phyloP scores from a whole-genome alignment of 2,329 filamentous ascomycete genomes.

The Colletotrichum spinosum region DNA sequence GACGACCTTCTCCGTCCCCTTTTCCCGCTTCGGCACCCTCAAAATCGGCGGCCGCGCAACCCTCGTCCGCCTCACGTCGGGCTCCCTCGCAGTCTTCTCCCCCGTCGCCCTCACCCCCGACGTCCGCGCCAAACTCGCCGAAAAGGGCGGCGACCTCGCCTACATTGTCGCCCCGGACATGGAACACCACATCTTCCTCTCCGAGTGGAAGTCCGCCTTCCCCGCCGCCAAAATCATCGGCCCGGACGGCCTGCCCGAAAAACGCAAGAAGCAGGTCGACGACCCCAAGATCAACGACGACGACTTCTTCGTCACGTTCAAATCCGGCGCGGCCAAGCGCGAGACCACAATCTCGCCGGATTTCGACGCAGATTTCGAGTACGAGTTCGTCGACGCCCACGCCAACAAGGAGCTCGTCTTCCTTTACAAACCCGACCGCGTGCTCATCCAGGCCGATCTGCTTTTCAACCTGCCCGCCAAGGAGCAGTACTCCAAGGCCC shows the following conservation, averaged over 20 bases:
- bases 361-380: constrained; percentile 88
- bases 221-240: constrained; percentile 84
- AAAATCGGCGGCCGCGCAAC: constrained; percentile 91
- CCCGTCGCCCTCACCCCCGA: constrained; percentile 86
- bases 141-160: constrained; percentile 76
- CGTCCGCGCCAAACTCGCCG: constrained; percentile 71
- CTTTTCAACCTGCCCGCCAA: constrained; percentile 90
- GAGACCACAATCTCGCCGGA: constrained; percentile 73
- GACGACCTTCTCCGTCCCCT: constrained; percentile 84
- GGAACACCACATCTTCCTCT: constrained; percentile 95
- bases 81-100: constrained; percentile 88
- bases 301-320: constrained; percentile 76
- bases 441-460: constrained; percentile 89
- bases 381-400: constrained; percentile 85
- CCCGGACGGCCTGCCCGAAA: constrained; percentile 85
- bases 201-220: constrained; percentile 84
- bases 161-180: constrained; percentile 91
- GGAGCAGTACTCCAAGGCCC: constrained; percentile 81
- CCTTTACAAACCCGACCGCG: constrained; percentile 80
- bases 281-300: constrained; percentile 62
- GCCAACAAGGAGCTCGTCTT: constrained; percentile 91
- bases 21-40: constrained; percentile 81
- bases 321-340: constrained; percentile 61
- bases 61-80: constrained; percentile 75
- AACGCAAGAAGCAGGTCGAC: constrained; percentile 72